Evolutionary conservation across 129 eudicot species (phyloP), one percentile per base, ranked within the genome.

Genomic region (Smallanthus sonchifolius): DNA sequence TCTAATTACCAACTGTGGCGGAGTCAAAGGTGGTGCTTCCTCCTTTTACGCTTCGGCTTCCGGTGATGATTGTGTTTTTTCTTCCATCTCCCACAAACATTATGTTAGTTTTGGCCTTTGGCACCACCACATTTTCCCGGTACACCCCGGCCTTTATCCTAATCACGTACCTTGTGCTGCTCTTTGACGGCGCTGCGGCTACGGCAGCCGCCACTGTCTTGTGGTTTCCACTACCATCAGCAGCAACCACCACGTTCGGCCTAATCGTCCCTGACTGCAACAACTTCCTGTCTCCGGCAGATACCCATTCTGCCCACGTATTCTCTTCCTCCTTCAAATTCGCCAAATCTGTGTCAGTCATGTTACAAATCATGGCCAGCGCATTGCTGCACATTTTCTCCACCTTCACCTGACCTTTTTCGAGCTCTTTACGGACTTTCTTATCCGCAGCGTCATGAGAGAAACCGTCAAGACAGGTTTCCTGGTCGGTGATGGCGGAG

Each of bases 21-120:
- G 98, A 92, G 7, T 92, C 76, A 80, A 87, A 92, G 75, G 98
- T 92, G 37, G 96, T 92, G 88, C 86, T 82, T 63, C 97, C 97
- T 44, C 92, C 97, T 48, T 17, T 56, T 0, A 89, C 94, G 63
- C 92, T 92, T 69, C 75, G 79, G 67, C 88, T 92, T 0, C 63
- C 98, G 4, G 98, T 92, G 76, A 92, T 89, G 44, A 92, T 89
- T 0, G 98, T 92, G 3, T 35, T 89, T 7, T 43, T 82, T 60
- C 96, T 82, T 10, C 94, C 96, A 59, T 92, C 98, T 43, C 98
- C 98, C 19, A 92, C 2, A 49, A 92, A 92, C 98, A 92, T 89
- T 0, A 92, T 79, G 72, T 92, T 92, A 0, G 75, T 87, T 82
- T 92, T 92, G 37, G 37, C 66, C 73, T 72, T 77, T 0, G 86